Conservation (phyloP, 2,329 filamentous ascomycete genomes). For the Calcarisporium arbuscula region DNA sequence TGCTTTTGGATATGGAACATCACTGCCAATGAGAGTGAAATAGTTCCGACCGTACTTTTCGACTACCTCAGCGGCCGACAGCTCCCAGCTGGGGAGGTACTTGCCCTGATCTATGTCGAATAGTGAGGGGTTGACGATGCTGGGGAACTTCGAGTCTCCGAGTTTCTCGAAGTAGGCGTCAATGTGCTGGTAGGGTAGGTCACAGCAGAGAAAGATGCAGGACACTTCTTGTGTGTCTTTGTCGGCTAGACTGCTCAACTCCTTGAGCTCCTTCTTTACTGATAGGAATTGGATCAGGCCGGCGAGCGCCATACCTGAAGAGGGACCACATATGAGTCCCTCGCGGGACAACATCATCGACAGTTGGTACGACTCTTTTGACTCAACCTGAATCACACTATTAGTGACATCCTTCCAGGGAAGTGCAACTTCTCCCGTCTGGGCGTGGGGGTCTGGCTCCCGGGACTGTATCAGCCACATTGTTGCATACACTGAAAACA, state of each 20-base stretch:
- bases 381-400: slow-evolving; percentile 49
- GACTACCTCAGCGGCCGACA: too few species aligned
- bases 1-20: too few species aligned
- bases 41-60: too few species aligned
- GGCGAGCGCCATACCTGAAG: slow-evolving; percentile 51
- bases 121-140: slow-evolving; percentile 40
- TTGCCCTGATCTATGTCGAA: too few species aligned
- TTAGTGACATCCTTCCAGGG: slow-evolving; percentile 53
- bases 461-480: too few species aligned
- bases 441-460: too few species aligned
- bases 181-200: slow-evolving; percentile 58
- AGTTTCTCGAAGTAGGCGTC: slow-evolving; percentile 54
- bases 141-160: slow-evolving; percentile 38
- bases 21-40: too few species aligned
- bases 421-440: slow-evolving; percentile 45
- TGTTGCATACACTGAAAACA: slow-evolving; percentile 30
- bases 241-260: slow-evolving; percentile 33
- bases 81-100: too few species aligned
- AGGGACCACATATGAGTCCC: slow-evolving; percentile 54
- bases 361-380: slow-evolving; percentile 43
- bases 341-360: slow-evolving; percentile 50
- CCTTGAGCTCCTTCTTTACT: slow-evolving; percentile 42
- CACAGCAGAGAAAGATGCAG: slow-evolving; percentile 56
- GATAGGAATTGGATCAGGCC: slow-evolving; percentile 45
- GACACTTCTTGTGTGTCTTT: slow-evolving; percentile 39